These are phyloP conservation scores for Ogataea zsoltii DNA, from an alignment of 805 yeast genomes.

Conservation along the genomic window DNA sequence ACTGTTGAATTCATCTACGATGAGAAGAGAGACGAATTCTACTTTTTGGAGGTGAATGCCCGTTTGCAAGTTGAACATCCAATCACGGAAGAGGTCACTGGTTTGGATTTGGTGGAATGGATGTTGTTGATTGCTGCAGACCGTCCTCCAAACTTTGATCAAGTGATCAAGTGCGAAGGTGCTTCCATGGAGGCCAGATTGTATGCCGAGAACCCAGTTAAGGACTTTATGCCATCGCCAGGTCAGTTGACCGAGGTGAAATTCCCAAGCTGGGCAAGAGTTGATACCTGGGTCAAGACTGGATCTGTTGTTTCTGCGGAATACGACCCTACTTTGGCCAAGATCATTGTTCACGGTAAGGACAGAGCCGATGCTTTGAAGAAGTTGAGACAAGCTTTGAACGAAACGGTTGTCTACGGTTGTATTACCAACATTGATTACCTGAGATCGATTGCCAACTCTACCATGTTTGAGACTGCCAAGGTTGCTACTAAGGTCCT, in stretches of 20 bases:
- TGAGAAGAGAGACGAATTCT: conserved; percentile 80
- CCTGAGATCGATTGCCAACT: conserved; percentile 78
- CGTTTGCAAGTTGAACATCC: conserved; percentile 98
- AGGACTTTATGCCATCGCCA: conserved; percentile 94
- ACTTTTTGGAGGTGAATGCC: conserved; percentile 94
- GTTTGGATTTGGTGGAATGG: conserved; percentile 95
- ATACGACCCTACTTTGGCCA: conserved; percentile 95
- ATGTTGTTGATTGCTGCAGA: conserved; percentile 93
- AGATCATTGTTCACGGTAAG: conserved; percentile 91
- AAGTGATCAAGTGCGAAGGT: conserved; percentile 64
- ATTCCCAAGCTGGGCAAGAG: conserved; percentile 90
- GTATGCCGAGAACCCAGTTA: conserved; percentile 96
- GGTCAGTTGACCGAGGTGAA: conserved; percentile 84
- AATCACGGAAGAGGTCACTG: conserved; percentile 92
- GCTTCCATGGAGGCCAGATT: conserved; percentile 96
- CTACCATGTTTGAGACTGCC: conserved; percentile 81
- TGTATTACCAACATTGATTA: conserved; percentile 90
- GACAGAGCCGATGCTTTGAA: conserved; percentile 83
- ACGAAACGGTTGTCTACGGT: conserved; percentile 86
- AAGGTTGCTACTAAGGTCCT: conserved; percentile 84
- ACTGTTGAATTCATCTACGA: conserved; percentile 96
- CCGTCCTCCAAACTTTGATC: conserved; percentile 74
- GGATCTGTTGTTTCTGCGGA: conserved; percentile 90
- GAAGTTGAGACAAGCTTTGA: conserved; percentile 75
- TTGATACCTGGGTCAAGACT: conserved; percentile 90